Evolutionary conservation across 75 land plant species (phyloP), one percentile per base, ranked within the genome.

Genomic region (Gnetum montanum): DNA sequence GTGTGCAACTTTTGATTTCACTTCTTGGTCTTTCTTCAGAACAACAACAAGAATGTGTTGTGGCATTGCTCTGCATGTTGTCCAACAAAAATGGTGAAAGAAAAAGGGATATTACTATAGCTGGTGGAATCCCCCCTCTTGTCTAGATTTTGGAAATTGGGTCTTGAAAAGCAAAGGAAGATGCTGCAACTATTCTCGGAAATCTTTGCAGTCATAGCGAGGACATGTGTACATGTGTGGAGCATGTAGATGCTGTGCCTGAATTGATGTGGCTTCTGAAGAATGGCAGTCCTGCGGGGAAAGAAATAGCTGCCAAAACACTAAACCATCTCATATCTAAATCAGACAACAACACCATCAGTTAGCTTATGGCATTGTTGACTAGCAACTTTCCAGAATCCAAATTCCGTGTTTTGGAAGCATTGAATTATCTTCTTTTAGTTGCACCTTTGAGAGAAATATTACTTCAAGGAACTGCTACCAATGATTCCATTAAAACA

Each of bases 81-180:
- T 84, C 95, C 2, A 69, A 77, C 63, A 96, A 94, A 57, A 78
- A 90, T 66, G 98, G 89, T 73, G 90, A 85, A 49, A 82, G 96
- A 62, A 94, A 89, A 63, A 89, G 98, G 98, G 90, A 90, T 25
- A 94, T 94, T 44, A 94, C 96, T 57, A 96, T 96, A 65, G 96
- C 98, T 58, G 98, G 96, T 40, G 98, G 98, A 13, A 94, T 94
- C 20, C 98, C 98, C 34, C 98, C 98, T 13, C 72, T 94, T 51
- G 98, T 94, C 47, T 96, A 94, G 50, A 81, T 94, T 45, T 76
- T 94, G 10, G 98, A 94, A 60, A 85, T 83, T 13, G 96, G 96
- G 3, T 85, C 95, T 36, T 58, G 73, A 27, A 94, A 89, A 61
- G 98, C 98, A 11, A 94, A 88, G 46, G 98, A 94, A 59, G 98